These are phyloP conservation scores for Backusella sp. DNA, from an alignment of 192 early-diverging fungal genomes.

Conservation along the genomic window DNA sequence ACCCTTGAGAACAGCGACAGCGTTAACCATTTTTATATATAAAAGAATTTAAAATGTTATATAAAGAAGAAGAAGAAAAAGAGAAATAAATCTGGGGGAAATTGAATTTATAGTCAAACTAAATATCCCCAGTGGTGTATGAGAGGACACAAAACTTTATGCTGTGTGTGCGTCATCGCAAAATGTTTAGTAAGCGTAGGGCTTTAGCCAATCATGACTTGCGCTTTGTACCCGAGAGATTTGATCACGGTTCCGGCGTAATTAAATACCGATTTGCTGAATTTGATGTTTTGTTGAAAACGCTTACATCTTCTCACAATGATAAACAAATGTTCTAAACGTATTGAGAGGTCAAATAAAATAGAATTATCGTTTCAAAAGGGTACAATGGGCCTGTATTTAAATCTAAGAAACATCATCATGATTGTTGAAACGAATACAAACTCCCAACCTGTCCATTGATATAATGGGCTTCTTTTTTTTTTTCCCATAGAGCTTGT, in stretches of 20 bases:
- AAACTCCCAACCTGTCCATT: not conserved
- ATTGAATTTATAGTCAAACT: conserved; percentile 8
- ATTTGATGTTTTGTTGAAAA: not conserved
- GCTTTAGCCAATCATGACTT: not conserved
- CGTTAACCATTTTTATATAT: conserved; percentile 31
- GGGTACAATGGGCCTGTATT: not conserved
- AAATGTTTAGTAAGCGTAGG: conserved; percentile 2
- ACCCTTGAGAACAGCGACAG: conserved; percentile 81
- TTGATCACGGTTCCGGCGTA: not conserved
- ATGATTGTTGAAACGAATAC: not conserved
- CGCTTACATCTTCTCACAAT: too few species aligned
- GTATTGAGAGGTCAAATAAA: not conserved
- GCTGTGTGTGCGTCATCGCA: not conserved
- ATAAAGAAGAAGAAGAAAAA: not conserved
- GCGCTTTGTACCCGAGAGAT: not conserved
- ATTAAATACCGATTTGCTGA: not conserved
- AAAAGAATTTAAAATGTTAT: not conserved
- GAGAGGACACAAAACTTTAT: conserved; percentile 2
- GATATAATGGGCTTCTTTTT: not conserved
- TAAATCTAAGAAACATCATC: not conserved
- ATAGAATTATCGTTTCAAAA: not conserved
- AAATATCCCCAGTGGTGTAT: not conserved
- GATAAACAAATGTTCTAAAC: not conserved
- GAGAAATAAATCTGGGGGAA: not conserved
- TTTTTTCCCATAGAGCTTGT: not conserved